These are phyloP conservation scores for Starmerella davenportii DNA, from an alignment of 805 yeast genomes.

Conservation along the genomic window DNA sequence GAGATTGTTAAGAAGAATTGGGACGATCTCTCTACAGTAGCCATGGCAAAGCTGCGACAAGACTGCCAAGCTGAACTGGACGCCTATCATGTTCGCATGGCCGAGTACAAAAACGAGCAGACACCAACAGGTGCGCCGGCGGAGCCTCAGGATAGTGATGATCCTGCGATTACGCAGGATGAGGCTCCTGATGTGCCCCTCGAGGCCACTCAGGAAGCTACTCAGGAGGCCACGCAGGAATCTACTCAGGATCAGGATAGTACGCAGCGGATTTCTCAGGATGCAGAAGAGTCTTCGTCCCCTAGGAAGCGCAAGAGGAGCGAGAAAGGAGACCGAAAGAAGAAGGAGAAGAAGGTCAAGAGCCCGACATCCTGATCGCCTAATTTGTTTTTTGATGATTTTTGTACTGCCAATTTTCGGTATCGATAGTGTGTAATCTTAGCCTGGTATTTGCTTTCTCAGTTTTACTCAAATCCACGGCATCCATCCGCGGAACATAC, in stretches of 20 bases:
- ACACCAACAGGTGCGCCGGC: background rate
- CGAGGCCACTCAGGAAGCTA: no score
- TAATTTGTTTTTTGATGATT: no score
- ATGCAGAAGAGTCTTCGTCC: constrained; percentile 2
- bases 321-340: constrained; percentile 32
- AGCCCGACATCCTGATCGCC: background rate
- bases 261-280: no score
- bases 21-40: constrained; percentile 52
- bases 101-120: constrained; percentile 26
- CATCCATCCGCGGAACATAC: constrained; percentile 92
- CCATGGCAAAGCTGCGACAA: constrained; percentile 54
- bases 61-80: constrained; percentile 29
- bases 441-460: no score
- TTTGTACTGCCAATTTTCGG: no score
- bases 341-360: constrained; percentile 34
- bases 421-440: no score
- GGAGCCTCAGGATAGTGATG: background rate
- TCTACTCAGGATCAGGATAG: no score
- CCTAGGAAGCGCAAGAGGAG: constrained; percentile 23
- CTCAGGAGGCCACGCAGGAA: no score
- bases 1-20: constrained; percentile 63
- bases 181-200: no score
- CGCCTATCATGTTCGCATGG: constrained; percentile 30
- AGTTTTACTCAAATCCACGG: constrained; percentile 49
- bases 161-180: background rate